Conservation (phyloP, 2,329 filamentous ascomycete genomes). For the Mariannaea sp. region DNA sequence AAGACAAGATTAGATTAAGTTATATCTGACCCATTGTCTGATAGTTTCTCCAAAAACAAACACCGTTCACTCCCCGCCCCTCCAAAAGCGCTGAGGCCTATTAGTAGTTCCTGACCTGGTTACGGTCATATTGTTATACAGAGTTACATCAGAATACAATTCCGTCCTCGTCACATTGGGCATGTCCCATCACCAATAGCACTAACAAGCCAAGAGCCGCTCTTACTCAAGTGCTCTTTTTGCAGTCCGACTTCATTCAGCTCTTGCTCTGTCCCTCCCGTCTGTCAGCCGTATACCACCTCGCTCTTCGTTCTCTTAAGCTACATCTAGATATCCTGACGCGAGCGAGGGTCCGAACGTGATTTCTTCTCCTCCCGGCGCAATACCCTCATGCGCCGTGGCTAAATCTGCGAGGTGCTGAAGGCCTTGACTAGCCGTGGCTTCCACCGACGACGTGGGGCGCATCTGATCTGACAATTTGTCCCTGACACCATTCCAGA, state of each 20-base stretch:
- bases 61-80: too few relatives aligned
- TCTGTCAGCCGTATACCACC: not conserved
- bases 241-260: too few relatives aligned
- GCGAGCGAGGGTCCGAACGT: conserved; percentile 42
- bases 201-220: too few relatives aligned
- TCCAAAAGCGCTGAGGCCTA: too few relatives aligned
- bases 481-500: conserved; percentile 63
- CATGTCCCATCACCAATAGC: too few relatives aligned
- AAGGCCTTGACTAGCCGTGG: conserved; percentile 57
- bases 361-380: conserved; percentile 39
- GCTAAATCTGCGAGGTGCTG: conserved; percentile 66
- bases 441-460: conserved; percentile 45
- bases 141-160: too few relatives aligned
- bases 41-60: not conserved
- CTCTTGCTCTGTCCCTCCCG: not conserved
- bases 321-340: conserved; percentile 44
- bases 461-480: conserved; percentile 44
- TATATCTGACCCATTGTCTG: too few relatives aligned
- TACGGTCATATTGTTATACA: not conserved
- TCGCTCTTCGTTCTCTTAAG: conserved; percentile 18
- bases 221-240: too few relatives aligned
- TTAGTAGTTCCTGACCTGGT: not conserved
- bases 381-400: conserved; percentile 48
- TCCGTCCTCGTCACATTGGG: too few relatives aligned
- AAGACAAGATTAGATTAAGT: too few relatives aligned